phyloP scores from a whole-genome alignment of 2,329 filamentous ascomycete species.

The Aspergillus udagawae region DNA sequence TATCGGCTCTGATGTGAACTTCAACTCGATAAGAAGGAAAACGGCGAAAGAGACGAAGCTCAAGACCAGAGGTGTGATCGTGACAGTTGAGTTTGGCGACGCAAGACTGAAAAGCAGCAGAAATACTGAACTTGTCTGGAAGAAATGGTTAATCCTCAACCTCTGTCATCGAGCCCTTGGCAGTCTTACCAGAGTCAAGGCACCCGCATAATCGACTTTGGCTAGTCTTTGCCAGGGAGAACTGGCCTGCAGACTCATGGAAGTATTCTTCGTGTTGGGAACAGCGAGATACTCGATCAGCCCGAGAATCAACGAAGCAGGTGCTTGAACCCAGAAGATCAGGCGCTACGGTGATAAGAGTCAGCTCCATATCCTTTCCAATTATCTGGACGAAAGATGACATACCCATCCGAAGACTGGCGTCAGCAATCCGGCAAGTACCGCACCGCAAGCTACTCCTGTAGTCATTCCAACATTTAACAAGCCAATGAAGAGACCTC shows the following conservation, averaged over 20 bases:
- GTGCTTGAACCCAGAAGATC: slow-evolving; percentile 70
- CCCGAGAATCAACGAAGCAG: slow-evolving; percentile 59
- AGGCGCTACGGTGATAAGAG: slow-evolving; percentile 49
- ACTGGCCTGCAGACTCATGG: slow-evolving; percentile 35
- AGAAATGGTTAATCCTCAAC: background rate
- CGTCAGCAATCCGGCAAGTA: slow-evolving; percentile 64
- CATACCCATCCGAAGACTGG: slow-evolving; percentile 66
- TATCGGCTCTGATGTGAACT: slow-evolving; percentile 64
- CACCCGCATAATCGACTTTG: slow-evolving; percentile 71
- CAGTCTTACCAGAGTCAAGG: slow-evolving; percentile 56
- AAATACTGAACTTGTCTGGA: slow-evolving; percentile 59
- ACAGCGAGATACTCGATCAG: slow-evolving; percentile 62
- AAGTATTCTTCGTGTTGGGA: slow-evolving; percentile 43
- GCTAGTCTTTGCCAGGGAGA: slow-evolving; percentile 53
- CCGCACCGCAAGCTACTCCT: slow-evolving; percentile 67
- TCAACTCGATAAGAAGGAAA: slow-evolving; percentile 61
- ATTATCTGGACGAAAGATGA: slow-evolving; percentile 1
- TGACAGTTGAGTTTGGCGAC: slow-evolving; percentile 53
- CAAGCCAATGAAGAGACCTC: slow-evolving; percentile 70
- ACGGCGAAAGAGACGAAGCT: slow-evolving; percentile 56
- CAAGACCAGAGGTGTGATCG: slow-evolving; percentile 55
- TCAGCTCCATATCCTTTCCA: background rate
- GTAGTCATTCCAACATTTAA: slow-evolving; percentile 69
- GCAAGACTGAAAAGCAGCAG: slow-evolving; percentile 69
- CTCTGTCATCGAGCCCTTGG: background rate